Conservation (phyloP, 2,329 filamentous ascomycete species). For the Neofusicoccum parvum region DNA sequence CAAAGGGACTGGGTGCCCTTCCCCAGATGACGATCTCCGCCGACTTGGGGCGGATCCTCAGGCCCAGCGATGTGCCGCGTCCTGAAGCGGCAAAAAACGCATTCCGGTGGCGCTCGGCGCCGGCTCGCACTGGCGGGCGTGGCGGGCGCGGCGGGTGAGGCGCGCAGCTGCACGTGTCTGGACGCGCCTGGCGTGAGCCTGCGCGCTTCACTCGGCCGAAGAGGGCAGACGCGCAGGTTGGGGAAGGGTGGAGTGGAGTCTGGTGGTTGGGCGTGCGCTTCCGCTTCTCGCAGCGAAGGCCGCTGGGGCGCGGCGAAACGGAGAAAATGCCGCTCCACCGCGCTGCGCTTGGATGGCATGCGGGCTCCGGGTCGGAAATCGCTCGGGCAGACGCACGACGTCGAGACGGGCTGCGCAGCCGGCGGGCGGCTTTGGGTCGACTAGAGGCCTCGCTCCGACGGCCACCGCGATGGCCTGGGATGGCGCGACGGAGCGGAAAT, state of each 20-base stretch:
- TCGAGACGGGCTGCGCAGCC: background rate
- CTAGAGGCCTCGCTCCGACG: constrained; percentile 17
- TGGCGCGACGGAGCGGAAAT: constrained; percentile 20
- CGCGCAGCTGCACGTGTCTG: constrained; percentile 9
- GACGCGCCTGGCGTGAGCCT: constrained; percentile 7
- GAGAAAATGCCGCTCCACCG: constrained; percentile 12
- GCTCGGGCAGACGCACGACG: background rate
- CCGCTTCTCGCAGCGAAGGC: constrained; percentile 11
- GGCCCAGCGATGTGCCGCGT: constrained; percentile 11
- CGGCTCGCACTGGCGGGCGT: background rate
- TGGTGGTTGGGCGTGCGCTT: background rate
- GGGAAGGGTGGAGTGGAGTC: constrained; percentile 10
- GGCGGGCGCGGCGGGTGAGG: background rate
- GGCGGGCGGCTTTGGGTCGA: background rate
- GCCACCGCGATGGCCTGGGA: background rate
- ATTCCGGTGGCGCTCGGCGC: constrained; percentile 1
- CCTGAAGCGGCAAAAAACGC: background rate
- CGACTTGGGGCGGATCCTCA: constrained; percentile 7
- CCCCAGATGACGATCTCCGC: constrained; percentile 19
- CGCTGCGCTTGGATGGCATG: background rate
- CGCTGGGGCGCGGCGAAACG: constrained; percentile 7
- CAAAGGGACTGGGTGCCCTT: constrained; percentile 13
- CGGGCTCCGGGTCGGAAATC: constrained; percentile 1
- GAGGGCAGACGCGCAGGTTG: background rate
- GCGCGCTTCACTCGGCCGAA: background rate